Evolutionary conservation across 164 flowering plant species (phyloP), one percentile per base, ranked within the genome.

Genomic region (Magnolia sinica): DNA sequence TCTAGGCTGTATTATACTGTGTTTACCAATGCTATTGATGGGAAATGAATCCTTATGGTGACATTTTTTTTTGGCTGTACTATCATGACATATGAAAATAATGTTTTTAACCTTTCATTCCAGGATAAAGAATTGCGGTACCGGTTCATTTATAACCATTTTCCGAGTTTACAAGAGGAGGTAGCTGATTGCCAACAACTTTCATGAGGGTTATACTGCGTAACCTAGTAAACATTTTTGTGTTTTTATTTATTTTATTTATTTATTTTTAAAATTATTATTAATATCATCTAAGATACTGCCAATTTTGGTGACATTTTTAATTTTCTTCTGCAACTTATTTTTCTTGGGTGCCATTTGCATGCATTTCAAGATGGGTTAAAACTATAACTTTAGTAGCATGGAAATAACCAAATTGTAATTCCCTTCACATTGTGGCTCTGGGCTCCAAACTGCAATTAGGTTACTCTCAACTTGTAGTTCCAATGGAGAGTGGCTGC

Each of bases 71-170:
- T 10, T 66, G 31, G 14, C 23, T 8, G 69, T 24, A 16, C 51
- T 16, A 18, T 14, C 18, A 1, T 18, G 16, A 68, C 29, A 31
- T 68, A 31, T 9, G 71, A 31, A 22, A 19, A 31, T 72, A 14
- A 55, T 14, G 20, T 20, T 72, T 22, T 11, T 1, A n/a, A 58
- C 16, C 68, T 70, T 72, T 76, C 59, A 16, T 84, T 85, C 18
- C 93, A 95, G 98, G 98, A 95, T 81, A 93, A 90, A 77, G 98
- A 95, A 50, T 77, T 95, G 83, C 88, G 97, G 5, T 95, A 95
- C 70, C 92, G 97, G 31, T 96, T 96, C 81, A 96, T 94, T 82
- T 96, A 94, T 76, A 96, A 96, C 77, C 96, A 91, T 80, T 92
- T 90, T 74, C 99, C 99, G 76, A 92, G 91, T 82, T 85, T 96